Evolutionary conservation across 805 yeast species (phyloP).

Genomic region (Candida silvatica): DNA sequence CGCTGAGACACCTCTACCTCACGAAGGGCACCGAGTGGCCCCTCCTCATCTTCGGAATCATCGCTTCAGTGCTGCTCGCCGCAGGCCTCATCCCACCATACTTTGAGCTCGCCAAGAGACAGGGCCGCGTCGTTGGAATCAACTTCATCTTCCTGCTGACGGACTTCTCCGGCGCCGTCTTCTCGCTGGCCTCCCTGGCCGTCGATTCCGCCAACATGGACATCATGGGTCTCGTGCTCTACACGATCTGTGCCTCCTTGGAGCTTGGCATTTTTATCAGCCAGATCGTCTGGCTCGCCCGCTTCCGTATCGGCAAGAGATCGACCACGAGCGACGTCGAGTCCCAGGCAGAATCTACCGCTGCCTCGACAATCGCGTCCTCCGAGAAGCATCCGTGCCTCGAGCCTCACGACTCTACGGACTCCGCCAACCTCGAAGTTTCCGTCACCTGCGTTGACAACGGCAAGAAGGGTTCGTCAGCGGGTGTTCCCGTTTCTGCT

Average conservation of each 20-base stretch:
- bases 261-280: slow-evolving; percentile 72
- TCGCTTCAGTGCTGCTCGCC: slow-evolving; percentile 41
- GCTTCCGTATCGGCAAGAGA: too few relatives aligned
- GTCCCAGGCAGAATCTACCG: too few relatives aligned
- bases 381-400: too few relatives aligned
- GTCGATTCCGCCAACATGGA: slow-evolving; percentile 46
- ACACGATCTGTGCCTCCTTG: slow-evolving; percentile 60
- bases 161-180: slow-evolving; percentile 46
- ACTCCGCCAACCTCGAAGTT: too few relatives aligned
- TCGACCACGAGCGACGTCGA: too few relatives aligned
- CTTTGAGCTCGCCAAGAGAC: slow-evolving; percentile 41
- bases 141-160: slow-evolving; percentile 41
- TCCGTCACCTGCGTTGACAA: too few relatives aligned
- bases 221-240: slow-evolving; percentile 70
- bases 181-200: slow-evolving; percentile 58
- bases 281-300: slow-evolving; percentile 61
- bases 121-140: slow-evolving; percentile 47
- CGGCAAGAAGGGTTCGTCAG: too few relatives aligned
- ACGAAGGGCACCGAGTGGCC: slow-evolving; percentile 36
- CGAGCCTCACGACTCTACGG: slow-evolving; percentile 1
- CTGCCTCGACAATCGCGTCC: too few relatives aligned
- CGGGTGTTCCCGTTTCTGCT: too few relatives aligned
- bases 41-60: slow-evolving; percentile 34
- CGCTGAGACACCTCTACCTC: slow-evolving; percentile 37
- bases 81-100: slow-evolving; percentile 48